These are phyloP conservation scores for Metarhizium rileyi DNA, from an alignment of 2,329 filamentous ascomycete genomes.

Conservation along the genomic window DNA sequence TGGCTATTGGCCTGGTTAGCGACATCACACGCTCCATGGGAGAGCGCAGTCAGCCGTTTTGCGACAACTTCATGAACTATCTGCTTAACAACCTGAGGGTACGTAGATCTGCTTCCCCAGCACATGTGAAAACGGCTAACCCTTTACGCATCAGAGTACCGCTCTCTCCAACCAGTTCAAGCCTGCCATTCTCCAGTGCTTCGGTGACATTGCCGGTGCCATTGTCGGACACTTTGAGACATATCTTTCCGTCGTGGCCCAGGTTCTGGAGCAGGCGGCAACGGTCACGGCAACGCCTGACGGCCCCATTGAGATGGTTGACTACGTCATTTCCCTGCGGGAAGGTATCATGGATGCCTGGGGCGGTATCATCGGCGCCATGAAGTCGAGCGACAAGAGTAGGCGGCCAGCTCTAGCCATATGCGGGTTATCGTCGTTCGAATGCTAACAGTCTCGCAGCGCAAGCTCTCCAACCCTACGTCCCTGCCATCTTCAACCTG, in stretches of 20 bases:
- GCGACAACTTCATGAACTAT: conserved; percentile 97
- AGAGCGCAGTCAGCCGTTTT: conserved; percentile 86
- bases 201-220: conserved; percentile 92
- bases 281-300: conserved; percentile 70
- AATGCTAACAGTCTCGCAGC: conserved; percentile 37
- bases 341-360: conserved; percentile 99
- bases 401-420: conserved; percentile 24
- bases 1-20: conserved; percentile 95
- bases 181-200: conserved; percentile 94
- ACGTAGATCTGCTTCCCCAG: conserved; percentile 21
- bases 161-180: conserved; percentile 94
- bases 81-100: conserved; percentile 84
- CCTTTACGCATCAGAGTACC: conserved; percentile 49
- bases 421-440: neutral
- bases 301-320: conserved; percentile 86
- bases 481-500: conserved; percentile 79
- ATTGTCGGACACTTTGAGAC: conserved; percentile 88
- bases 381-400: conserved; percentile 77
- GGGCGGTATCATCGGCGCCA: conserved; percentile 91
- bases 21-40: conserved; percentile 90
- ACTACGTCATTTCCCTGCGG: conserved; percentile 88
- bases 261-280: conserved; percentile 88
- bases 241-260: conserved; percentile 84
- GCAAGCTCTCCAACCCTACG: conserved; percentile 62
- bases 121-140: conserved; percentile 2